Base-by-base conservation (phyloP, 768 basidiomycete genomes). In the Porpolomopsis calyptriformis region DNA sequence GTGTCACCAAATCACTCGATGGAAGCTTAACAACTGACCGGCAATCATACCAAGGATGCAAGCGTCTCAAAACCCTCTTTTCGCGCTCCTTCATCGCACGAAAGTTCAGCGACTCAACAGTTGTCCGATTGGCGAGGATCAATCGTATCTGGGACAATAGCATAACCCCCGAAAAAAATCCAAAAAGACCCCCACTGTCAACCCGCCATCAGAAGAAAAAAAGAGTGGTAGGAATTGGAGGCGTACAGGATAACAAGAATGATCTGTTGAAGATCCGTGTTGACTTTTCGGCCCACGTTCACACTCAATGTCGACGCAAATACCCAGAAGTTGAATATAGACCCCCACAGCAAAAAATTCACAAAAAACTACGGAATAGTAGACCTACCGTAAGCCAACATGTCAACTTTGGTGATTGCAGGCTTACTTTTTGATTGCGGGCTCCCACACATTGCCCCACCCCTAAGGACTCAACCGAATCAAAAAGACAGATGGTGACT, bases 381-480 rank as follows among this genome's bases (percentile, higher is more conserved):
- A 11, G 25, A 49, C 40, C 54, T 35, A 50, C 33, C n/a, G 31
- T 6, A 18, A 40, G 14, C n/a, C 25, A 19, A 23, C 4, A 20
- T 19, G 7, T 19, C 24, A 14, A 20, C 14, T 10, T 10, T 27
- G 7, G 11, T 4, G 1, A 18, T 38, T 37, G 33, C 35, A 23
- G 14, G 47, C 46, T 16, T 48, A 84, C 87, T 64, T 90, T 91
- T 53, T 93, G 85, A 58, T 97, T 97, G 31, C 77, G 76, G 42
- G 90, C 92, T 9, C 92, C 92, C 16, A 96, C 88, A 53, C 92
- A 97, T 56, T 91, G 87, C 9, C 92, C 92, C 43, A 97, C 82
- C 92, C 91, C 86, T 78, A 54, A 39, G 43, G 49, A 60, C 16
- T 14, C 40, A 23, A 47, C 44, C 49, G 4, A 34, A 36, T 10